Conservation (phyloP, 352 stramenopile genomes). For the Globisporangium barbulae region DNA sequence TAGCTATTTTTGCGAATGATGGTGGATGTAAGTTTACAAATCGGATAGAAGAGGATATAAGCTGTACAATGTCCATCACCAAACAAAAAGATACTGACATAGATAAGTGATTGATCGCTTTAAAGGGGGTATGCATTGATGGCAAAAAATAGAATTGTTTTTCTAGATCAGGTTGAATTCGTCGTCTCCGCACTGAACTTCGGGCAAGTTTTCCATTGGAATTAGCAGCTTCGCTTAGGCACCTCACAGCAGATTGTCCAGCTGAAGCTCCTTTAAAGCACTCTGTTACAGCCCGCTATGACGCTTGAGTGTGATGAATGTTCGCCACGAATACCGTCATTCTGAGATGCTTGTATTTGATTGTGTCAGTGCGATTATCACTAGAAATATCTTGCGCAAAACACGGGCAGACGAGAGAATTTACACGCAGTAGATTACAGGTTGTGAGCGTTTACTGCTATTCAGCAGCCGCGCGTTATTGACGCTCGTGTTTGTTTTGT, state of each 20-base stretch:
- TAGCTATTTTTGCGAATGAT: constrained; percentile 9
- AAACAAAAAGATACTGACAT: not conserved
- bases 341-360: not conserved
- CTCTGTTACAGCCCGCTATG: no score
- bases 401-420: not conserved
- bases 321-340: not conserved
- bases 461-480: not conserved
- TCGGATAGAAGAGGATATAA: not conserved
- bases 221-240: no score
- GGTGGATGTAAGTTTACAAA: not conserved
- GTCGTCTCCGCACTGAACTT: no score
- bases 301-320: not conserved
- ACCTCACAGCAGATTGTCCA: no score
- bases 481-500: no score
- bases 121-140: not conserved
- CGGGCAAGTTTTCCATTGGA: no score
- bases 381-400: not conserved
- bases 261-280: no score
- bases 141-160: no score
- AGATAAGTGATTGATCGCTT: not conserved
- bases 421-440: not conserved
- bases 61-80: not conserved
- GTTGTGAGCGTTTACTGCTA: not conserved
- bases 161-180: no score
- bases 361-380: not conserved